phyloP scores from a whole-genome alignment of 495 filamentous ascomycete species.

The Platismatia glauca region DNA sequence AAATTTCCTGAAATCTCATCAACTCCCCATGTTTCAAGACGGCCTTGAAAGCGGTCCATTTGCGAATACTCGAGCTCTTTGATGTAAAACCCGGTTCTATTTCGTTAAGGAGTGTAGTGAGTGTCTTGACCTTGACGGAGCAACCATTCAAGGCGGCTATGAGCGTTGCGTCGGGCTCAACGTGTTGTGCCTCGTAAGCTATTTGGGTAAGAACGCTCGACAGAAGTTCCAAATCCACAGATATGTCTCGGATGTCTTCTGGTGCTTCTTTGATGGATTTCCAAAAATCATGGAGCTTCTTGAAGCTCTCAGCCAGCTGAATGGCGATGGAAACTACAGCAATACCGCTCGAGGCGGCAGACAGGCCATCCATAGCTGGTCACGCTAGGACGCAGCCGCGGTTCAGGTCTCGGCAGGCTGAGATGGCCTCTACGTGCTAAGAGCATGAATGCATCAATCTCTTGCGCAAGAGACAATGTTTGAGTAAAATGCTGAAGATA shows the following conservation, averaged over 20 bases:
- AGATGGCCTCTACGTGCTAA: neutral
- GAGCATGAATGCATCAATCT: too few species aligned
- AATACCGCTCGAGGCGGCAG: constrained; percentile 32
- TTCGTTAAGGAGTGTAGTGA: constrained; percentile 23
- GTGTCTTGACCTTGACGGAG: constrained; percentile 14
- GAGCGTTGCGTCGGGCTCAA: constrained; percentile 15
- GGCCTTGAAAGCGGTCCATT: constrained; percentile 23
- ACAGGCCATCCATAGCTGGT: constrained; percentile 25
- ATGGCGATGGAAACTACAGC: constrained; percentile 25
- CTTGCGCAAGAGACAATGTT: too few species aligned
- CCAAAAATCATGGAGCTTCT: constrained; percentile 31
- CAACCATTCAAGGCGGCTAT: constrained; percentile 12
- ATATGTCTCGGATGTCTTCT: constrained; percentile 24
- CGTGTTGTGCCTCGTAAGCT: constrained; percentile 16
- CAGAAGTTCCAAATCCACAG: constrained; percentile 28
- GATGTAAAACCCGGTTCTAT: constrained; percentile 21
- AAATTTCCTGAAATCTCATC: constrained; percentile 15
- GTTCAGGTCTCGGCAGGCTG: neutral
- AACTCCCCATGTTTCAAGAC: constrained; percentile 26
- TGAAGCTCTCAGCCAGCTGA: constrained; percentile 26
- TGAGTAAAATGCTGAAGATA: too few species aligned
- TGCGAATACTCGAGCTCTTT: constrained; percentile 18
- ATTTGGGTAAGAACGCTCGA: constrained; percentile 24
- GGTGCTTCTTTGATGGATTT: constrained; percentile 30
- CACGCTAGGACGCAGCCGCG: neutral